These are phyloP conservation scores for Pseudohyphozyma bogoriensis DNA, from an alignment of 768 basidiomycete species.

Conservation along the genomic window DNA sequence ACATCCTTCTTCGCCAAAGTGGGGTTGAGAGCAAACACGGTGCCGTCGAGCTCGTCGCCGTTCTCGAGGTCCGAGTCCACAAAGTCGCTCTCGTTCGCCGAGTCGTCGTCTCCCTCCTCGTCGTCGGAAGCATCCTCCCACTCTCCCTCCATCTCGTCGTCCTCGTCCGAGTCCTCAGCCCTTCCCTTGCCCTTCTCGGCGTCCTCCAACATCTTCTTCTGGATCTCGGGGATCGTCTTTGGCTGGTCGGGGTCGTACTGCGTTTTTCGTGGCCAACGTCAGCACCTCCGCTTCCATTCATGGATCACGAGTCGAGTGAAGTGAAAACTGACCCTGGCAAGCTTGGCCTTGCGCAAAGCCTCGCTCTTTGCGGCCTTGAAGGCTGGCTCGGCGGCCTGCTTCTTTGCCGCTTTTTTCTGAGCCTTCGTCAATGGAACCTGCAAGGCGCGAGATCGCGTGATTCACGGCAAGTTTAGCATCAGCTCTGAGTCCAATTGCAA, in stretches of 20 bases:
- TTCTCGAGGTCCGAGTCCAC: slow-evolving; percentile 30
- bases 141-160: slow-evolving; percentile 28
- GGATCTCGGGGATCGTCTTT: slow-evolving; percentile 59
- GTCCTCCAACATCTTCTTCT: slow-evolving; percentile 30
- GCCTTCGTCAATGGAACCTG: slow-evolving; percentile 49
- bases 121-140: slow-evolving; percentile 40
- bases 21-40: neutral
- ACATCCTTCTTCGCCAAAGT: neutral
- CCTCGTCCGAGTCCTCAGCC: slow-evolving; percentile 34
- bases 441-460: neutral
- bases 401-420: slow-evolving; percentile 69
- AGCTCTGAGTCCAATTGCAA: neutral
- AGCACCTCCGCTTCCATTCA: neutral
- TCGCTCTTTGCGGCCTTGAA: slow-evolving; percentile 26
- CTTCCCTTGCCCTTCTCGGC: slow-evolving; percentile 36
- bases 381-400: slow-evolving; percentile 65
- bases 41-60: neutral
- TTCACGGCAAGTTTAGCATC: neutral
- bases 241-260: slow-evolving; percentile 90
- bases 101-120: slow-evolving; percentile 36
- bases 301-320: neutral
- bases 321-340: slow-evolving; percentile 57
- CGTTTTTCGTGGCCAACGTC: neutral
- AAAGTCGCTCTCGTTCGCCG: slow-evolving; percentile 33
- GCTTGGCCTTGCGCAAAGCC: slow-evolving; percentile 59